Conservation (phyloP, 306 rosid species). For the Trichosanthes truncata region DNA sequence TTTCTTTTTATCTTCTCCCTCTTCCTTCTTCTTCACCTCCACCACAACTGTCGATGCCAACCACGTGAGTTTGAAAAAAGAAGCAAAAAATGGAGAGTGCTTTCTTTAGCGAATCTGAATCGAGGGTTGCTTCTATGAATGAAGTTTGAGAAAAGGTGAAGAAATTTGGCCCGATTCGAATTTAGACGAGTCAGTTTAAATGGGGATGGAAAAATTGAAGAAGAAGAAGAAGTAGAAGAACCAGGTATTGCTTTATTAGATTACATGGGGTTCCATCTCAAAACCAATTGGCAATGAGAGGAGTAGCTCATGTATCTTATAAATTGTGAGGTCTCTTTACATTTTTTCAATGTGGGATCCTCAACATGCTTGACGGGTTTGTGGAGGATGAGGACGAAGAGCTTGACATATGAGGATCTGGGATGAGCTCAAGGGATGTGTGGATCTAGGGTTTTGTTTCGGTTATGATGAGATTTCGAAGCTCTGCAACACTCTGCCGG, state of each 20-base stretch:
- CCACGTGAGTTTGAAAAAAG: not conserved
- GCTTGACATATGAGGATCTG: conserved; percentile 73
- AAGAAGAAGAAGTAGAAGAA: conserved; percentile 22
- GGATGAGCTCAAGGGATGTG: conserved; percentile 75
- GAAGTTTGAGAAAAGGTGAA: not conserved
- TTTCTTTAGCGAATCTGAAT: conserved; percentile 14
- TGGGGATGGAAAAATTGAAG: not conserved
- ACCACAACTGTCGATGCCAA: no score
- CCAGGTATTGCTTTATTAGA: conserved; percentile 48
- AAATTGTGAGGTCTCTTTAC: no score
- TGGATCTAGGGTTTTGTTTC: conserved; percentile 84
- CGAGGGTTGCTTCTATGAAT: conserved; percentile 17
- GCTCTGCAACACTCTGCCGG: conserved; percentile 79
- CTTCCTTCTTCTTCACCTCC: no score
- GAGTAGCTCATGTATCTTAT: no score
- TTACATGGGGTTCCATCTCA: no score
- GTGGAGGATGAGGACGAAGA: conserved; percentile 55
- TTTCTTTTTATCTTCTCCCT: no score
- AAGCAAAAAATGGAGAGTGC: not conserved
- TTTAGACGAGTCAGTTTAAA: not conserved
- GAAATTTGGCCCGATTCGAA: not conserved
- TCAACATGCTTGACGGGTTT: conserved; percentile 60
- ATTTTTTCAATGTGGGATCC: no score
- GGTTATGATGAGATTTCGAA: conserved; percentile 78
- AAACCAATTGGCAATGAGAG: no score